Evolutionary conservation across 345 rosid genomes (phyloP).

Genomic region (Cardiospermum halicacabum): DNA sequence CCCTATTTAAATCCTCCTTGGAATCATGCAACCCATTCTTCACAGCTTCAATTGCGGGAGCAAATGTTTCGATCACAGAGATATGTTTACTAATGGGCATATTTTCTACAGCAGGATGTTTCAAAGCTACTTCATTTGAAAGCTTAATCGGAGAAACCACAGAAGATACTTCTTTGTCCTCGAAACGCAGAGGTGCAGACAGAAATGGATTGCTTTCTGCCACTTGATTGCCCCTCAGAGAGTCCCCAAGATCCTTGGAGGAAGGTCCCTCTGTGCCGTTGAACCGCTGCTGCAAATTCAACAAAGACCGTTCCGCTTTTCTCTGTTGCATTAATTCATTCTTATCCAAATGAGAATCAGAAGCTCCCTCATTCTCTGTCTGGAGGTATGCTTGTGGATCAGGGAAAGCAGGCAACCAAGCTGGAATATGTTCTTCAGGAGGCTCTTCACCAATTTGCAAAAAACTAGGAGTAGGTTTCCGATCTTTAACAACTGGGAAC

Average conservation of each 20-base stretch:
- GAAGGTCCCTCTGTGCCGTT: slow-evolving; percentile 36
- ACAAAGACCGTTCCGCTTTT: slow-evolving; percentile 28
- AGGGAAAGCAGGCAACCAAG: slow-evolving; percentile 79
- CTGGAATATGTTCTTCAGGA: slow-evolving; percentile 66
- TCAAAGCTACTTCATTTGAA: slow-evolving; percentile 28
- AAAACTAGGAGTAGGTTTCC: slow-evolving; percentile 42
- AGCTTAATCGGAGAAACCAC: slow-evolving; percentile 44
- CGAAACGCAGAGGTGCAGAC: slow-evolving; percentile 48
- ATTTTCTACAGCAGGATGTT: slow-evolving; percentile 25
- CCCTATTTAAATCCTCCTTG: slow-evolving; percentile 32
- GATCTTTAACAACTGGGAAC: slow-evolving; percentile 55
- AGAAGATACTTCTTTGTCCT: slow-evolving; percentile 57
- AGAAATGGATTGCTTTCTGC: slow-evolving; percentile 60
- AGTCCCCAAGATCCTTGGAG: slow-evolving; percentile 27
- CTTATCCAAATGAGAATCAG: slow-evolving; percentile 24
- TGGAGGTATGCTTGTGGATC: slow-evolving; percentile 34
- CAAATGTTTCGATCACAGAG: slow-evolving; percentile 46
- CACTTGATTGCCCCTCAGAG: slow-evolving; percentile 23
- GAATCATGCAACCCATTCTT: slow-evolving; percentile 33
- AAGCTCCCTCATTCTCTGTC: slow-evolving; percentile 20
- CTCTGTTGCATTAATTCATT: slow-evolving; percentile 24
- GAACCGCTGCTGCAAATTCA: slow-evolving; percentile 35
- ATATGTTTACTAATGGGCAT: slow-evolving; percentile 25
- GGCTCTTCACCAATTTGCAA: slow-evolving; percentile 52
- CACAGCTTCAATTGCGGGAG: slow-evolving; percentile 47